These are phyloP conservation scores for Hyaloscypha variabilis DNA, from an alignment of 495 filamentous ascomycete species.

Conservation along the genomic window DNA sequence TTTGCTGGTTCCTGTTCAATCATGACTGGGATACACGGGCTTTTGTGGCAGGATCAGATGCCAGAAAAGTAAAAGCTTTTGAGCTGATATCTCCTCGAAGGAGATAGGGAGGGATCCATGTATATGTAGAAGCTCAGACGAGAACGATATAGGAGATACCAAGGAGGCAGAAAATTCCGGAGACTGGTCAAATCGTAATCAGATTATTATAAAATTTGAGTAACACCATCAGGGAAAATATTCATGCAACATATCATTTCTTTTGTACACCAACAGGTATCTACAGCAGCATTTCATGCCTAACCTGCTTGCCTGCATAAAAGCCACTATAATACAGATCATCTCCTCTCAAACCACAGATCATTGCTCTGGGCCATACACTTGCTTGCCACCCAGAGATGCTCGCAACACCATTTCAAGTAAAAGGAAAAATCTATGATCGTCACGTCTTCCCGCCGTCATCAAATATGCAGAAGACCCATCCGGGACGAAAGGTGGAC, in stretches of 20 bases:
- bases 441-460: constrained; percentile 31
- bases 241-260: constrained; percentile 14
- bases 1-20: no score
- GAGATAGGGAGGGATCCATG: no score
- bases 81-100: no score
- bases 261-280: constrained; percentile 33
- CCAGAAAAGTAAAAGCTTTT: no score
- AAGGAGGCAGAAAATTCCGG: no score
- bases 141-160: no score
- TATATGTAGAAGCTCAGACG: neutral
- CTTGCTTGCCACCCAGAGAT: constrained; percentile 27
- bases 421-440: constrained; percentile 34
- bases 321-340: constrained; percentile 31
- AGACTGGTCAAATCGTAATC: no score
- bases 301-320: constrained; percentile 21
- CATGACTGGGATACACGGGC: no score
- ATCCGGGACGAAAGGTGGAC: constrained; percentile 8
- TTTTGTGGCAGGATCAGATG: no score
- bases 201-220: no score
- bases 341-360: constrained; percentile 9
- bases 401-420: constrained; percentile 22
- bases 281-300: constrained; percentile 29
- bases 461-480: constrained; percentile 29
- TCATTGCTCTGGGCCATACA: constrained; percentile 19
- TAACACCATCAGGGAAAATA: neutral